Conservation (phyloP, 768 basidiomycete species). For the Myochromella boudieri region DNA sequence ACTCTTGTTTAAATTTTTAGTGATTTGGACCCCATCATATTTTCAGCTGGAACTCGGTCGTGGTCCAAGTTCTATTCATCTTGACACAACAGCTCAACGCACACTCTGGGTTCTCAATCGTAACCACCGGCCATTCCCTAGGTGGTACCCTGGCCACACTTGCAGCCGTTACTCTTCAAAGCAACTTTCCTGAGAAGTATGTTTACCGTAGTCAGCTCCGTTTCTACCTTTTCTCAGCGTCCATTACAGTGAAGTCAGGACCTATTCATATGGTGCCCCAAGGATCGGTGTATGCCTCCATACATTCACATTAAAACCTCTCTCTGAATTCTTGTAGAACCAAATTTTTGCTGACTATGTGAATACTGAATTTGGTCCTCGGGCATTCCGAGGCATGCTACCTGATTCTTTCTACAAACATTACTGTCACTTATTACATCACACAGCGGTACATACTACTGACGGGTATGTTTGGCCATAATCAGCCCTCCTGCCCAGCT, state of each 20-base stretch:
- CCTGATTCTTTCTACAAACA: background rate
- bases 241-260: slow-evolving; percentile 31
- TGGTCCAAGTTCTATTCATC: slow-evolving; percentile 35
- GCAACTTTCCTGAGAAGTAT: slow-evolving; percentile 38
- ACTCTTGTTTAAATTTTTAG: background rate
- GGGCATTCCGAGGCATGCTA: slow-evolving; percentile 41
- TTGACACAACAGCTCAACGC: slow-evolving; percentile 33
- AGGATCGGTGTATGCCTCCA: slow-evolving; percentile 40
- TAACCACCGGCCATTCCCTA: slow-evolving; percentile 53
- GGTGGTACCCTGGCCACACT: slow-evolving; percentile 53
- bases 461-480: slow-evolving; percentile 36
- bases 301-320: background rate
- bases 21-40: background rate
- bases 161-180: slow-evolving; percentile 43
- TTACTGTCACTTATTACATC: background rate
- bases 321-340: slow-evolving; percentile 32
- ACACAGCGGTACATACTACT: slow-evolving; percentile 47
- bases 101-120: slow-evolving; percentile 38
- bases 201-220: slow-evolving; percentile 11
- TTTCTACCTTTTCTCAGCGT: background rate
- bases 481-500: background rate
- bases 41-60: slow-evolving; percentile 52
- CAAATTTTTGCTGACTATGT: slow-evolving; percentile 44
- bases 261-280: slow-evolving; percentile 53
- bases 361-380: slow-evolving; percentile 37